These are phyloP conservation scores for Cladosporium colombiae DNA, from an alignment of 2,329 filamentous ascomycete species.

Conservation along the genomic window DNA sequence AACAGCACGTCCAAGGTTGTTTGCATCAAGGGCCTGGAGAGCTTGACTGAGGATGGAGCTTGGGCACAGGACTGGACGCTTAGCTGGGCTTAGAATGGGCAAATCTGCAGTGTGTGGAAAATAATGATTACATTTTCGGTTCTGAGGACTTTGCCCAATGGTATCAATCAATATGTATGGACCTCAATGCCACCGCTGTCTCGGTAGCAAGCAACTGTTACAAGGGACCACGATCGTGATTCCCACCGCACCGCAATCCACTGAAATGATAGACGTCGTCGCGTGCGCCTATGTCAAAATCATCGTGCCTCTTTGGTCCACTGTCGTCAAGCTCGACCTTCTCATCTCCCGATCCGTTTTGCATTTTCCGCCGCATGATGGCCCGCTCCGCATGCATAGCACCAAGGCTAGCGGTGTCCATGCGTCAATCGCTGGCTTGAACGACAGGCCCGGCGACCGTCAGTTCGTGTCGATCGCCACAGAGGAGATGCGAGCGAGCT, in stretches of 20 bases:
- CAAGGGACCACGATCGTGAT: background rate
- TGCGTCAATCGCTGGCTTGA: background rate
- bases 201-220: background rate
- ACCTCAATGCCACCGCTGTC: background rate
- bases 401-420: background rate
- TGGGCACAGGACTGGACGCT: conserved; percentile 61
- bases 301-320: background rate
- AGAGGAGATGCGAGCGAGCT: background rate
- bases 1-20: conserved; percentile 52
- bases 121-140: background rate
- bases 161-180: background rate
- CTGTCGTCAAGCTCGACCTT: background rate
- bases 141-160: background rate
- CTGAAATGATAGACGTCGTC: background rate
- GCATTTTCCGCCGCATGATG: background rate
- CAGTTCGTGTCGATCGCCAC: too few species aligned
- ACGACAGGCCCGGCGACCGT: background rate
- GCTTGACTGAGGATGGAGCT: conserved; percentile 53
- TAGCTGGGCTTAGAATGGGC: conserved; percentile 25
- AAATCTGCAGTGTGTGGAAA: background rate
- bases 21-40: conserved; percentile 52
- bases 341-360: too few species aligned
- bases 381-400: background rate
- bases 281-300: background rate
- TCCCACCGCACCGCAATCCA: background rate